These are phyloP conservation scores for Coemansia aciculifera DNA, from an alignment of 192 early-diverging fungal species.

Conservation along the genomic window DNA sequence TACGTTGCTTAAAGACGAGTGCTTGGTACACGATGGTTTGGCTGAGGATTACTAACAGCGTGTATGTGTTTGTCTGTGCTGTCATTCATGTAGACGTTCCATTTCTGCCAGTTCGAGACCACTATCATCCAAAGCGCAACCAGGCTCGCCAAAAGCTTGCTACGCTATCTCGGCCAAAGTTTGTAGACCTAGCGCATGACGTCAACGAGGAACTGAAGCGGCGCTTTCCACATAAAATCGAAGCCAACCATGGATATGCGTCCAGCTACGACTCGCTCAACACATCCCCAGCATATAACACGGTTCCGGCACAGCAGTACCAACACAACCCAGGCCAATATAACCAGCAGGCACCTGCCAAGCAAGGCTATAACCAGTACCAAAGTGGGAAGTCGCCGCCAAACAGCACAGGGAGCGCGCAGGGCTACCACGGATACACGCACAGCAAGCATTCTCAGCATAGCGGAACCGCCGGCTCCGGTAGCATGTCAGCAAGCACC, in stretches of 20 bases:
- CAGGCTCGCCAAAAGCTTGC: conserved; percentile 95
- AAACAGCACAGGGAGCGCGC: conserved; percentile 22
- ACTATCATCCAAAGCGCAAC: conserved; percentile 90
- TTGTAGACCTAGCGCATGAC: conserved; percentile 91
- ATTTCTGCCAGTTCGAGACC: conserved; percentile 78
- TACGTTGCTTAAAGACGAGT: conserved; percentile 1
- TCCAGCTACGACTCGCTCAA: conserved; percentile 39
- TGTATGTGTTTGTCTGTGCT: conserved; percentile 12
- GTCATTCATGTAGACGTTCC: conserved; percentile 58
- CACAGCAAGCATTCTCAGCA: conserved; percentile 11
- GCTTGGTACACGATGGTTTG: neutral
- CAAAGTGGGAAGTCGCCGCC: conserved; percentile 33
- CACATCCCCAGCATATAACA: conserved; percentile 31
- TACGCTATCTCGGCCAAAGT: conserved; percentile 81
- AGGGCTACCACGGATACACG: conserved; percentile 18
- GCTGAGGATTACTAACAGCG: neutral
- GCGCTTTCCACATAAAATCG: conserved; percentile 52
- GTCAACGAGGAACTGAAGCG: conserved; percentile 72
- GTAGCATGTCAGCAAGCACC: conserved; percentile 11
- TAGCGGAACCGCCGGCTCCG: conserved; percentile 2
- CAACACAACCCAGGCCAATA: conserved; percentile 5
- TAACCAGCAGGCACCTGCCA: conserved; percentile 13
- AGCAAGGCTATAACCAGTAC: conserved; percentile 21
- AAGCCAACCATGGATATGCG: conserved; percentile 9
- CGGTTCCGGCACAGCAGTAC: conserved; percentile 20